Conservation (phyloP, 148 eudicot genomes). For the Rhododendron ferrugineum region DNA sequence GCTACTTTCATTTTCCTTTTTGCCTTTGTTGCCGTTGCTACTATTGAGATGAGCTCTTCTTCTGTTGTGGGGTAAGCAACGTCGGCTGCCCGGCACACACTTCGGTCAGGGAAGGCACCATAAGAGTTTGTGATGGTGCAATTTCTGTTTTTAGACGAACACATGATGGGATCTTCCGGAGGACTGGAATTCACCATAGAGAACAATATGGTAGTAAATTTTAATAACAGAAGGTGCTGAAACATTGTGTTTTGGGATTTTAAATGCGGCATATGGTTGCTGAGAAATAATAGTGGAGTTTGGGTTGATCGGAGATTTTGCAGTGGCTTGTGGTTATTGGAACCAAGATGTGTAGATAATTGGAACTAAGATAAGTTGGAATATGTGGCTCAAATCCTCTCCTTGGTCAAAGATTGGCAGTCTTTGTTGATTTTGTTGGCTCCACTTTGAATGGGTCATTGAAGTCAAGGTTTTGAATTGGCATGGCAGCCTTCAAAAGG, state of each 20-base stretch:
- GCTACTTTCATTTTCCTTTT: slow-evolving; percentile 51
- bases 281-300: neutral
- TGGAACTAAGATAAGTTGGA: too few species aligned
- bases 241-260: neutral
- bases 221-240: neutral
- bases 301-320: neutral
- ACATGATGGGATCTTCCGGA: slow-evolving; percentile 58
- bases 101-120: slow-evolving; percentile 59
- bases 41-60: slow-evolving; percentile 40
- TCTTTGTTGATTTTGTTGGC: too few species aligned
- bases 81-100: slow-evolving; percentile 42
- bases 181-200: slow-evolving; percentile 27
- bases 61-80: slow-evolving; percentile 49
- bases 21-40: slow-evolving; percentile 34
- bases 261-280: neutral
- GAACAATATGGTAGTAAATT: neutral
- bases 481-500: too few species aligned
- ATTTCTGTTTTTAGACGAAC: slow-evolving; percentile 14
- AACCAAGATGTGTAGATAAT: neutral
- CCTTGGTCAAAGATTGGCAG: too few species aligned
- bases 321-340: neutral
- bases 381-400: too few species aligned
- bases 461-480: too few species aligned
- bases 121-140: slow-evolving; percentile 68
- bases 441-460: too few species aligned